These are phyloP conservation scores for Neurospora africana DNA, from an alignment of 495 filamentous ascomycete genomes.

Conservation along the genomic window DNA sequence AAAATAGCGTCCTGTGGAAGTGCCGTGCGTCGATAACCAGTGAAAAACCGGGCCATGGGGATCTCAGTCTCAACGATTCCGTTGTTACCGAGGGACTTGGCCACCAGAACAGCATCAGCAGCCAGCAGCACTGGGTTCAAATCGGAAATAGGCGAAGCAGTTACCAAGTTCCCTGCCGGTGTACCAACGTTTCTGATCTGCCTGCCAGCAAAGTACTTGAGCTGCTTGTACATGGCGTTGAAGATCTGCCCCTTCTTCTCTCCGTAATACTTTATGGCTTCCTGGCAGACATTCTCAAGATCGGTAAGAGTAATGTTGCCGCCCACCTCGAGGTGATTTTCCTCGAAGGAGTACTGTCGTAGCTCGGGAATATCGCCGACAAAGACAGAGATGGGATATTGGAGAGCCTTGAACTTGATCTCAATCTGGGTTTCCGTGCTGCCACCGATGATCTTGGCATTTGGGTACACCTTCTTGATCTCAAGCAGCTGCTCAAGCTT, in stretches of 20 bases:
- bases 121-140: constrained; percentile 92
- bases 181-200: constrained; percentile 97
- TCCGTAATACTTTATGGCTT: constrained; percentile 78
- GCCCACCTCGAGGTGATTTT: constrained; percentile 75
- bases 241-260: constrained; percentile 58
- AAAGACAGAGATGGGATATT: constrained; percentile 82
- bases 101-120: constrained; percentile 66
- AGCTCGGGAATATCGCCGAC: constrained; percentile 89
- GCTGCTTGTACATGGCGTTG: constrained; percentile 63
- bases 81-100: constrained; percentile 52
- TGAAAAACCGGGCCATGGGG: constrained; percentile 90
- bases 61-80: constrained; percentile 51
- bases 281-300: constrained; percentile 57
- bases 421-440: constrained; percentile 97
- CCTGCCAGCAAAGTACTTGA: constrained; percentile 86
- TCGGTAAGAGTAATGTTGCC: constrained; percentile 88
- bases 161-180: constrained; percentile 89
- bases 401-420: constrained; percentile 93
- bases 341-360: constrained; percentile 63
- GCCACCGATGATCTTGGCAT: constrained; percentile 88
- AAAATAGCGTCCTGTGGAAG: constrained; percentile 76
- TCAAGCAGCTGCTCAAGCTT: constrained; percentile 80
- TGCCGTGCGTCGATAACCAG: constrained; percentile 77
- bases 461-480: constrained; percentile 77
- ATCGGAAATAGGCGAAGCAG: constrained; percentile 92